These are phyloP conservation scores for Hippophae gyantsensis DNA, from an alignment of 306 rosid species.

Conservation along the genomic window DNA sequence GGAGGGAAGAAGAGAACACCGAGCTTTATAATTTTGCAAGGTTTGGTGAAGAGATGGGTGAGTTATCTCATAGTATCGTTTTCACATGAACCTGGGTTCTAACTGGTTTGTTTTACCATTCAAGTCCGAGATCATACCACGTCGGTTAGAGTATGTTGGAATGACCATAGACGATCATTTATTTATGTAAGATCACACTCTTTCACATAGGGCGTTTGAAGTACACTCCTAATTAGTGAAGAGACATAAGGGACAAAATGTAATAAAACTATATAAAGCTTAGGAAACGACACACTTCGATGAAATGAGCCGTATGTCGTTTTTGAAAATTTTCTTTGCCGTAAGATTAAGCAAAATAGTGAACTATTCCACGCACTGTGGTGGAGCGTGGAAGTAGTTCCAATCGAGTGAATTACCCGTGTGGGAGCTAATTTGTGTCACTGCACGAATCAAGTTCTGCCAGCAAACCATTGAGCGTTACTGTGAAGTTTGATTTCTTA, in stretches of 20 bases:
- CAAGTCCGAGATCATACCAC: not conserved
- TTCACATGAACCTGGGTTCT: slow-evolving; percentile 10
- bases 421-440: too few relatives aligned
- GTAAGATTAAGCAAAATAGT: too few relatives aligned
- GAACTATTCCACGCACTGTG: too few relatives aligned
- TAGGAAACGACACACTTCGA: slow-evolving; percentile 12
- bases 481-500: too few relatives aligned
- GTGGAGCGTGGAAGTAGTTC: too few relatives aligned
- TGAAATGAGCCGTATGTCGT: not conserved
- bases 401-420: too few relatives aligned
- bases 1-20: slow-evolving; percentile 1
- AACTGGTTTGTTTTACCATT: not conserved
- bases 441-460: too few relatives aligned
- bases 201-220: slow-evolving; percentile 20
- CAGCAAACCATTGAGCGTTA: too few relatives aligned
- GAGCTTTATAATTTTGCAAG: slow-evolving; percentile 1
- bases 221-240: slow-evolving; percentile 15
- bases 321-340: not conserved
- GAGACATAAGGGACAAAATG: not conserved
- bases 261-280: not conserved
- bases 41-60: slow-evolving; percentile 10
- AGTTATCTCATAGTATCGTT: slow-evolving; percentile 4
- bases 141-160: not conserved
- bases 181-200: slow-evolving; percentile 26
- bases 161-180: slow-evolving; percentile 4